phyloP scores from a whole-genome alignment of 441 rosid genomes.

The Jatropha podagrica region DNA sequence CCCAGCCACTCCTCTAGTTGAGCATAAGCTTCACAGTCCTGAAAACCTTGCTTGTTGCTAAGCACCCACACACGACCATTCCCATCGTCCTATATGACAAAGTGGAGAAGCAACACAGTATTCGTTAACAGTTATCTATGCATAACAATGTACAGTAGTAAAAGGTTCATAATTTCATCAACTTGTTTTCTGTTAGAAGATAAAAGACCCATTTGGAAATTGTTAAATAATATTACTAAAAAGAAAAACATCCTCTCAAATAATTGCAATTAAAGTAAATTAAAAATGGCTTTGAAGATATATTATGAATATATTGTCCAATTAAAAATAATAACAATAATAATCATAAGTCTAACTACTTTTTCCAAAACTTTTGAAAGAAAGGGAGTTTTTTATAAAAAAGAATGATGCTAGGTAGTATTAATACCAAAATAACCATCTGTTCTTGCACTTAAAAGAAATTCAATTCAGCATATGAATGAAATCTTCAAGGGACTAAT shows the following conservation, averaged over 20 bases:
- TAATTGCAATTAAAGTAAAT: not conserved
- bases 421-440: not conserved
- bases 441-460: not conserved
- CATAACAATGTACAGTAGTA: not conserved
- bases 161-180: not conserved
- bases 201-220: no score
- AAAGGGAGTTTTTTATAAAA: not conserved
- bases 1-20: constrained; percentile 38
- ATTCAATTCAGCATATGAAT: not conserved
- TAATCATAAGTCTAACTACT: not conserved
- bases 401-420: not conserved
- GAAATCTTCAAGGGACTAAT: not conserved
- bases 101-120: not conserved
- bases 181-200: not conserved
- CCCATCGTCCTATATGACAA: constrained; percentile 25
- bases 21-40: constrained; percentile 38
- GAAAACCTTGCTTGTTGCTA: constrained; percentile 39
- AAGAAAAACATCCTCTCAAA: not conserved
- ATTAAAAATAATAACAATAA: no score
- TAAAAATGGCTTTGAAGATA: not conserved
- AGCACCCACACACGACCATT: constrained; percentile 35
- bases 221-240: no score
- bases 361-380: not conserved
- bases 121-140: not conserved
- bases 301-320: not conserved